Base-by-base conservation (phyloP, 1,139 yeast genomes). In the Taiozyma sp. region DNA sequence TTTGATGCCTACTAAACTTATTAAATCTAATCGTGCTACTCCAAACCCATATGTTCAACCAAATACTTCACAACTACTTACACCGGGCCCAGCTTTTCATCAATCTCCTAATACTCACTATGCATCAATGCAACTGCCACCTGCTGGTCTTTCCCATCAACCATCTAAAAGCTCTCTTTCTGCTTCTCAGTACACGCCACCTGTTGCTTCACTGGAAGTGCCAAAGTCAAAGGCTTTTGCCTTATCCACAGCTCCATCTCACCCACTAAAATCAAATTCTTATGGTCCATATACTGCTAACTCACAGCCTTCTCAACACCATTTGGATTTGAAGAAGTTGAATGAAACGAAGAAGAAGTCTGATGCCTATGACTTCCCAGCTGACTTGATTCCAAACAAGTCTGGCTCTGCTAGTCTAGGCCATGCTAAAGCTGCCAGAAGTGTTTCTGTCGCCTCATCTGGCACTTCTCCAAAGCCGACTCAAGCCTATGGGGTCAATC, bases 331-430 rank as follows among this genome's bases (percentile, higher is more conserved):
- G 13, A 56, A 67, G 51, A 70, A 70, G 49, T 63, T 80, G n/a
- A 75, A 73, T 45, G 68, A 68, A 27, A 73, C 73, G 28, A 83
- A 83, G 64, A 77, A 78, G 60, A 83, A 81, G 60, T 78, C 84
- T 22, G 89, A 84, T 68, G 89, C 90, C 1, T 89, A 87, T 63
- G 96, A 89, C 64, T 83, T 89, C 59, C 96, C 96, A 1, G 71
- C 78, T 41, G 83, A 76, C 49, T 68, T 88, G 36, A 32, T 32
- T n/a, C 36, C 36, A n/a, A 32, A 32, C 16, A 32, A n/a, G 19
- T n/a, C 36, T 32, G 19, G 19, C 4, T 32, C 36, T 7, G 16
- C 36, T 32, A 32, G 19, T n/a, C 16, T n/a, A n/a, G 19, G 50
- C 8, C 58, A 54, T n/a, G 53, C 57, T 27, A 58, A 48, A 46